A percentile compares a stretch with the other conserved stretches of the same genome.
Conservation (phyloP, 1,284 basidiomycete genomes). For the Microbotryum silenes-acaulis region DNA sequence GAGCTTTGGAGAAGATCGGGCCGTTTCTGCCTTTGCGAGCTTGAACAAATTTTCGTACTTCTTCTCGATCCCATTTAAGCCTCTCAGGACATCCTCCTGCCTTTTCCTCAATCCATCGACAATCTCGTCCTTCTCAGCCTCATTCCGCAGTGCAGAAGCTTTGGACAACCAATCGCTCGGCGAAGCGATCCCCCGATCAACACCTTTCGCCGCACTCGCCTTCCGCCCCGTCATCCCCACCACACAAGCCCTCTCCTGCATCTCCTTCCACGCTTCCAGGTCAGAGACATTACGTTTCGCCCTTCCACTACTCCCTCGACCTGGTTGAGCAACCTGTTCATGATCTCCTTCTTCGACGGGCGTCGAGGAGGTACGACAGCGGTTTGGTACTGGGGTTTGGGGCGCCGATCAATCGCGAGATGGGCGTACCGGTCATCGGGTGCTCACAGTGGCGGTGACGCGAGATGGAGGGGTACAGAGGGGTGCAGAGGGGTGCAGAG, state of each 20-base stretch:
- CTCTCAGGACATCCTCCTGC: constrained; percentile 17
- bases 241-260: constrained; percentile 31
- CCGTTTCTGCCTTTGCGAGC: background rate
- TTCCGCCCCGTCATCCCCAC: constrained; percentile 19
- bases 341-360: constrained; percentile 1
- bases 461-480: no score
- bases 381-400: constrained; percentile 8
- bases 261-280: constrained; percentile 30
- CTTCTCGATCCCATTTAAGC: constrained; percentile 22
- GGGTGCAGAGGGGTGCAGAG: background rate
- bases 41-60: constrained; percentile 22
- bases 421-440: no score
- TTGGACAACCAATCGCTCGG: background rate
- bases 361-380: background rate
- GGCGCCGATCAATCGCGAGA: constrained; percentile 5
- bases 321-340: background rate
- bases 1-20: no score
- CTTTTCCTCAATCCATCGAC: constrained; percentile 12
- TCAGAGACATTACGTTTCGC: constrained; percentile 7
- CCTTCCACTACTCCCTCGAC: background rate
- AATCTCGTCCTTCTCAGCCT: background rate
- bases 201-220: background rate
- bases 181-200: no score
- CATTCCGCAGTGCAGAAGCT: background rate
- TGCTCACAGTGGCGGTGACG: constrained; percentile 12